Base-by-base conservation (phyloP, 805 yeast species). In the Wickerhamiella australiensis region DNA sequence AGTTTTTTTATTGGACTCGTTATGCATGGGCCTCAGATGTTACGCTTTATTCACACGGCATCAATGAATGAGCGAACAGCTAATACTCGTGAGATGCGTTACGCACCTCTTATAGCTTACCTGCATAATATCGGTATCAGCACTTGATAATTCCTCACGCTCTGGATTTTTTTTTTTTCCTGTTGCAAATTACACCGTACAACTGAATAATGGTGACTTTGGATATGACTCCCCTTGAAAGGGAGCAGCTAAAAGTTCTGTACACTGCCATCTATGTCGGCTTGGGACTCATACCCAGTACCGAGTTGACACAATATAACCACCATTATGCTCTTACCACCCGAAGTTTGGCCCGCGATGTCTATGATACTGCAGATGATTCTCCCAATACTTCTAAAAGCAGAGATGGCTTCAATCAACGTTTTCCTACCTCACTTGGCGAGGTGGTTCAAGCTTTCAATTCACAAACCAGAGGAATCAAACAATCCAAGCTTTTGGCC, bases 241-340 rank as follows among this genome's bases (percentile, higher is more conserved):
- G 38, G 20, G 38, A 33, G 20, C 38, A 33, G 38, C 31, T 44
- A 3, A 27, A 18, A 4, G 35, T 42, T 25, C 26, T 44, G 2
- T 44, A 44, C 33, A 36, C 33, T 4, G 47, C 41, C 20, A 21
- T 44, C n/a, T 44, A 44, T 15, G 29, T 25, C 15, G 41, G 26
- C 13, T 31, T 44, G 13, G 47, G 47, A 2, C 36, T 44, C 3
- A 22, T 44, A 3, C 33, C 41, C 41, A 2, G 4, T 4, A 25
- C 18, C 22, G 18, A 33, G 3, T 8, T 33, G 33, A 23, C 41
- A 9, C 9, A 11, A 5, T 37, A 18, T 7, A 38, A 18, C 8
- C 42, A 38, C 21, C 6, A 20, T 11, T 38, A 22, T 7, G 26
- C 25, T 7, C 26, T 22, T 4, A 11, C 25, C 42, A 38, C 26